Evolutionary conservation across 169 alveolate genomes (phyloP).

Genomic region (Eimeria tenella): DNA sequence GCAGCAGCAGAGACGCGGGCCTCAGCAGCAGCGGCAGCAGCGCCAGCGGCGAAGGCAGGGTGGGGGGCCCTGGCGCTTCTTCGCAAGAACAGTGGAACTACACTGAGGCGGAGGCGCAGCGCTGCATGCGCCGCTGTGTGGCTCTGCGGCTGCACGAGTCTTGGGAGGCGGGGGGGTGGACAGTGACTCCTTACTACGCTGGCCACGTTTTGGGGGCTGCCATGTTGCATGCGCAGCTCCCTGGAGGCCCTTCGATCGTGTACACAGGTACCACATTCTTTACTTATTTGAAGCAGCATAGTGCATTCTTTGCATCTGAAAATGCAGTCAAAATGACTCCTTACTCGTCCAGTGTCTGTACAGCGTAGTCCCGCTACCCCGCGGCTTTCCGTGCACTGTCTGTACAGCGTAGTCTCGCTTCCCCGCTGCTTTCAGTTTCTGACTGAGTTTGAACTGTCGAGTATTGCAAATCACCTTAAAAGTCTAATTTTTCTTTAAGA

Average conservation of each 20-base stretch:
- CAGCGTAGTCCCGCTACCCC: no score
- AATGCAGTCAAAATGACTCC: no score
- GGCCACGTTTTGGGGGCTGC: constrained; percentile 99
- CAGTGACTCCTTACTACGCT: constrained; percentile 96
- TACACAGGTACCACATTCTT: constrained; percentile 99
- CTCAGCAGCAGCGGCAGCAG: not conserved
- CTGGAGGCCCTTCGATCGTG: constrained; percentile 83
- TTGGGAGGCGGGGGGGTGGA: constrained; percentile 85
- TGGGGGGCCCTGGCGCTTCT: constrained; percentile 1
- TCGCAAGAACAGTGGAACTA: constrained; percentile 89
- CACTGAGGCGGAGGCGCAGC: constrained; percentile 90
- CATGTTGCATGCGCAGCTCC: constrained; percentile 97
- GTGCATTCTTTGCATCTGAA: no score
- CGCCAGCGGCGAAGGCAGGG: constrained; percentile 27
- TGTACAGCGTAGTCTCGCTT: no score
- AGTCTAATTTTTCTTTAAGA: no score
- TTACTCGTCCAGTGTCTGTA: no score
- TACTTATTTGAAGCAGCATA: no score
- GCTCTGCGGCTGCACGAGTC: constrained; percentile 93
- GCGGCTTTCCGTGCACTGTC: no score
- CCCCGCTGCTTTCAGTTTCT: no score
- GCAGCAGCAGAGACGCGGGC: not conserved
- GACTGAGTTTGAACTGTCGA: no score
- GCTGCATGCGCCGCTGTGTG: constrained; percentile 89
- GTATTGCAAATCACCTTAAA: no score